Base-by-base conservation (phyloP, 2,329 filamentous ascomycete species). In the Sporothrix dimorphospora region DNA sequence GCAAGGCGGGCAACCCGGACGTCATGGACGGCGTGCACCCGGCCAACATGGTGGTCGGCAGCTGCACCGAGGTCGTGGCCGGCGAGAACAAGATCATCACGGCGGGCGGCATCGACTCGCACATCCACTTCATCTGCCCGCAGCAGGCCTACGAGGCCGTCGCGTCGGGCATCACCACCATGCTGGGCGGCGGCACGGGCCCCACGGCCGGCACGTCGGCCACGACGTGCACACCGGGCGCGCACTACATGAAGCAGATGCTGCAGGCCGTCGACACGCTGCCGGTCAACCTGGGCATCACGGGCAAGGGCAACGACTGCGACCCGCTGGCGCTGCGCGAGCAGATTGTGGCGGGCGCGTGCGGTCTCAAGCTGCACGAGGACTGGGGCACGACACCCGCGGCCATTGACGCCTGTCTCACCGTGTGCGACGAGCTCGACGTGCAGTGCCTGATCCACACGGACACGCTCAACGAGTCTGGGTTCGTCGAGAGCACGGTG, bases 1-100 rank as follows among this genome's bases (percentile, higher is more conserved):
- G 95, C 73, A 98, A 98, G 82, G 94, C 95, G 19, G 95, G 95
- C 24, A 98, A 98, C 78, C 95, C 95, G n/a, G 95, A 98, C 81
- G 89, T 97, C 63, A 98, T 98, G 95, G 91, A 96, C 42, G 93
- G 93, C 4, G 93, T 98, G 7, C 85, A 91, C 73, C 85, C 89
- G 0, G 86, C 90, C 71, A 63, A 67, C 73, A 89, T 98, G 90
- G 84, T 97, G 1, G 89, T 98, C 11, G 95, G 95, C 12, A 91
- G 91, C 75, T 93, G 92, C 76, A 98, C 95, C 0, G 95, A 98
- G 83, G 93, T 98, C 27, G 90, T 98, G 79, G 94, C 95, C 21
- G 94, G 90, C 16, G 95, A 98, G 82, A 90, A 92, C 77, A 93
- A 93, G 83, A 98, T 98, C 75, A 83, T 98, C 70, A 98, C 95